phyloP scores from a whole-genome alignment of 2,329 filamentous ascomycete species.

The Diaporthe ilicicola region DNA sequence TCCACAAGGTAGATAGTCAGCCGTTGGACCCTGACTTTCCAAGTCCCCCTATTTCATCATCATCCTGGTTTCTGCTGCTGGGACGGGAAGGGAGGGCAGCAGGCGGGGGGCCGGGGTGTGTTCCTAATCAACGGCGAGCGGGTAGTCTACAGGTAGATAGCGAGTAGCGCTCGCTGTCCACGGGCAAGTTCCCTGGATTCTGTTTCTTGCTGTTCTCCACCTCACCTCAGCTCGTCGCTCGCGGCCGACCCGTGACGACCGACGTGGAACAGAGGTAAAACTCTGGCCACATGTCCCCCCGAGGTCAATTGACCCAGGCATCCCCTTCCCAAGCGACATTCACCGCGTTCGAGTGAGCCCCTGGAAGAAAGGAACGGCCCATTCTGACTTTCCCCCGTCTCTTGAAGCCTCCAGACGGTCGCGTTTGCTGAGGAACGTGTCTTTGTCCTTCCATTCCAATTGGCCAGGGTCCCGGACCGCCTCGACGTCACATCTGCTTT shows the following conservation, averaged over 20 bases:
- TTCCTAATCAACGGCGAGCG: neutral
- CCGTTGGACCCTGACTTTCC: conserved; percentile 9
- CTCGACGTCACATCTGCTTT: conserved; percentile 20
- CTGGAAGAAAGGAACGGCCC: neutral
- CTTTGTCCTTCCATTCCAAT: conserved; percentile 25
- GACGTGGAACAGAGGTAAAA: conserved; percentile 24
- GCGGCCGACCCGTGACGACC: conserved; percentile 14
- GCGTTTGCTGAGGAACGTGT: conserved; percentile 26
- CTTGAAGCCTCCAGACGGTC: neutral
- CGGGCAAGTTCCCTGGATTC: neutral
- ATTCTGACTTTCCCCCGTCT: neutral
- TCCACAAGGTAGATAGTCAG: too few relatives aligned
- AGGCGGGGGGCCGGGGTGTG: neutral
- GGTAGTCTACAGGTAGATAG: too few relatives aligned
- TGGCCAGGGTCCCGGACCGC: conserved; percentile 7
- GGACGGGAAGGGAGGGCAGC: neutral
- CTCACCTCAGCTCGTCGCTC: conserved; percentile 3
- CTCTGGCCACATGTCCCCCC: conserved; percentile 1
- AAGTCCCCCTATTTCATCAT: neutral
- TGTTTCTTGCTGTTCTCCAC: conserved; percentile 1
- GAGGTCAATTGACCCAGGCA: neutral
- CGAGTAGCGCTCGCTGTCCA: neutral
- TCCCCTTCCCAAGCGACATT: conserved; percentile 3
- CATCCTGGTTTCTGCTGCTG: neutral
- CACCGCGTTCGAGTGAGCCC: neutral